Evolutionary conservation across 805 yeast genomes (phyloP), one percentile per base, ranked within the genome.

Genomic region (Zygotorulaspora florentina): DNA sequence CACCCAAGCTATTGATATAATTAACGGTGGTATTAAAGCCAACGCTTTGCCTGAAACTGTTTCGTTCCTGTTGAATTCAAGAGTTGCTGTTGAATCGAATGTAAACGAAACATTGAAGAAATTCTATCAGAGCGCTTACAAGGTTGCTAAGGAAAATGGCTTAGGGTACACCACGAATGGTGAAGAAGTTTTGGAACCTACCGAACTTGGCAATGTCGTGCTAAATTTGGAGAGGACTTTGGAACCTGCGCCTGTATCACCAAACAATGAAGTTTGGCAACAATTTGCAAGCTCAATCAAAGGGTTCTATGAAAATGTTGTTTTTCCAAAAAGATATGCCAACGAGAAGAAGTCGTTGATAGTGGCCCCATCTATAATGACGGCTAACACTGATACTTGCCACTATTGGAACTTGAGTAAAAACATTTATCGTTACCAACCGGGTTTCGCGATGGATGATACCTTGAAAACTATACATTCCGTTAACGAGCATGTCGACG

Each of bases 361-460:
- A 34, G 73, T 79, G 12, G 71, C 84, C 2, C 87, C 89, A 2
- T 68, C 76, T 20, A 60, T 83, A 34, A 76, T 79, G 74, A 71
- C 85, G 2, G 89, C 83, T 16, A 83, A 83, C 63, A 84, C 90
- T 2, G 90, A 85, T 58, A 83, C 89, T 4, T 68, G 71, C 46
- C 71, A 75, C 56, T 85, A 81, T 64, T 82, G 87, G 88, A 59
- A 65, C 35, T 66, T 85, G 54, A 75, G 84, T 2, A 62, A 70
- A 30, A 75, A 83, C 56, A 81, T 85, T 42, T 85, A 72, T 67
- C 71, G 90, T 46, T 80, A 73, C 59, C 71, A 73, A 35, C 84
- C 87, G 10, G 75, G 73, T 27, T 54, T 56, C 30, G 55, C 55
- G 12, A 43, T 48, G 45, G 50, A 45, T n/a, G 57, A 51, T 35